These are phyloP conservation scores for Amanita subjunquillea DNA, from an alignment of 768 basidiomycete genomes.

Conservation along the genomic window DNA sequence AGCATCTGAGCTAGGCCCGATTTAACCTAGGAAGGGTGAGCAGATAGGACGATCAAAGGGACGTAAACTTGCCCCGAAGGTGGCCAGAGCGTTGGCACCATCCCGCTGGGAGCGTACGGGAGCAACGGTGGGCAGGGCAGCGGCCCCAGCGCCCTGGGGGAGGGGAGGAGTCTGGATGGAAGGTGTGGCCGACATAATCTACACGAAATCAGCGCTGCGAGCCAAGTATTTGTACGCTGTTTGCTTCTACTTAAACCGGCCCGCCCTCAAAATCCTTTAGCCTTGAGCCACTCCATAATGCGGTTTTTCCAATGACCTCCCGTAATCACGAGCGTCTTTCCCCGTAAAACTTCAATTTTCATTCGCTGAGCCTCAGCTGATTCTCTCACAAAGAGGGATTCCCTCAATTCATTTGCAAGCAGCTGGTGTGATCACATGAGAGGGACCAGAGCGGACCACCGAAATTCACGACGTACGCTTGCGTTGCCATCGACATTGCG, in stretches of 20 bases:
- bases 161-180: constrained; percentile 23
- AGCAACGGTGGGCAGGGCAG: constrained; percentile 36
- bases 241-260: neutral
- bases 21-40: constrained; percentile 48
- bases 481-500: constrained; percentile 60
- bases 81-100: constrained; percentile 46
- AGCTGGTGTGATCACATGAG: constrained; percentile 25
- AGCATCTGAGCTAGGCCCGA: constrained; percentile 95
- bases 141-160: constrained; percentile 29
- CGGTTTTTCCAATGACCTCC: constrained; percentile 57
- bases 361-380: constrained; percentile 39
- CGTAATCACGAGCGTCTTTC: constrained; percentile 45
- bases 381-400: constrained; percentile 36
- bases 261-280: constrained; percentile 48
- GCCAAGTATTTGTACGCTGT: neutral
- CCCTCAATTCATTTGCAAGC: constrained; percentile 46
- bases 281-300: constrained; percentile 52
- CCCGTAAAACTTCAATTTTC: constrained; percentile 33
- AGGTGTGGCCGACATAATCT: constrained; percentile 11
- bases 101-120: constrained; percentile 41
- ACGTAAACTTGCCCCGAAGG: constrained; percentile 47
- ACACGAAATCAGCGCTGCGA: neutral
- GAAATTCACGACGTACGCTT: constrained; percentile 30
- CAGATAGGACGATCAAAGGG: constrained; percentile 6
- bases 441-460: constrained; percentile 6